Base-by-base conservation (phyloP, 768 basidiomycete genomes). In the Pleurotus tuoliensis region DNA sequence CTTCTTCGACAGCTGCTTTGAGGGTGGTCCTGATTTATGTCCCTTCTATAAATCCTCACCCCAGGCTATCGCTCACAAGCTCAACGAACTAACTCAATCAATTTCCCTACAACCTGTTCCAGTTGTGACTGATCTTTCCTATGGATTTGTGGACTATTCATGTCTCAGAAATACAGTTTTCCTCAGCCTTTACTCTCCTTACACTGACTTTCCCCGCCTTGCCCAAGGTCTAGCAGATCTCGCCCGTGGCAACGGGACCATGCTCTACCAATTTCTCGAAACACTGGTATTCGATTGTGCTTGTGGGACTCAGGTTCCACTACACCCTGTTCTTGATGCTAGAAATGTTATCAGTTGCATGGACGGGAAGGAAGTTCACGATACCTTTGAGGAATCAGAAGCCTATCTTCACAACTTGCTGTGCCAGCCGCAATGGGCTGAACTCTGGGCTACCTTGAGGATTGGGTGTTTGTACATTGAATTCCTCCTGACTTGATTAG, bases 131-230 rank as follows among this genome's bases (percentile, higher is more conserved):
- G 5, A 11, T 5, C 15, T n/a, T n/a, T 39, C 50, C 9, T 66
- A 68, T 52, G 66, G 64, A 27, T 46, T 67, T 4, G 61, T 66
- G 54, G 66, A 67, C 60, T 61, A 55, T 50, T 52, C 53, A 12
- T 41, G 61, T 41, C 48, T 66, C 18, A 56, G 58, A 24, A 55
- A 49, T 16, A 45, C 53, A n/a, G 55, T 70, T 40, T 66, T 64
- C 57, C 16, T 25, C 1, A 9, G 57, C 9, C 62, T 70, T 30
- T 69, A 66, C 55, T 40, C 56, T 8, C 68, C 67, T 20, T 62
- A 61, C 47, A 48, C 24, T 25, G 15, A 44, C 20, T 64, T 58
- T 47, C 56, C 59, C 9, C 18, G 20, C 4, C 55, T 67, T 2
- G 64, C 64, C 6, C 43, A 51, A 41, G 64, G 55, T 0, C 62